These are phyloP conservation scores for Arthrobotrys sphaeroides DNA, from an alignment of 2,329 filamentous ascomycete genomes.

Conservation along the genomic window DNA sequence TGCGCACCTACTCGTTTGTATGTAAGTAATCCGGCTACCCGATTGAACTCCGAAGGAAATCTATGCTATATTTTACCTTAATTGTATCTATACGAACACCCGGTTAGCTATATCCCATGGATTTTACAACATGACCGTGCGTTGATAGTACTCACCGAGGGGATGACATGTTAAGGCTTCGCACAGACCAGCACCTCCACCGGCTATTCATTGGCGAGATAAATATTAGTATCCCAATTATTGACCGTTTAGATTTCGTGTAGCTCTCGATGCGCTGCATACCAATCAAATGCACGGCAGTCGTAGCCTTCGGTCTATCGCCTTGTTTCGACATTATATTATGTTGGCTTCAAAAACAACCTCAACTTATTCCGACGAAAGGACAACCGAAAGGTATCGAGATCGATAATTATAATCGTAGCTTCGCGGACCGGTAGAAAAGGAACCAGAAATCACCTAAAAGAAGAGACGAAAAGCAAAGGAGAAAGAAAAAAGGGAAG, in stretches of 20 bases:
- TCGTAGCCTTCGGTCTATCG: slow-evolving; percentile 54
- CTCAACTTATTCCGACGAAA: too few species aligned
- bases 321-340: slow-evolving; percentile 51
- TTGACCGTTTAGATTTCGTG: slow-evolving; percentile 11
- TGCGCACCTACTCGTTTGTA: slow-evolving; percentile 82
- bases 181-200: slow-evolving; percentile 98
- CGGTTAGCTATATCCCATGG: slow-evolving; percentile 20
- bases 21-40: slow-evolving; percentile 72
- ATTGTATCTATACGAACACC: slow-evolving; percentile 54
- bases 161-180: slow-evolving; percentile 96
- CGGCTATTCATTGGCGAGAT: slow-evolving; percentile 69
- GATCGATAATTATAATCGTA: too few species aligned
- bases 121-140: slow-evolving; percentile 24
- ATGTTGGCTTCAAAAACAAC: slow-evolving; percentile 1
- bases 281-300: slow-evolving; percentile 53
- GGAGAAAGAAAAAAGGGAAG: not conserved
- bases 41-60: not conserved
- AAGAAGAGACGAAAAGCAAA: slow-evolving; percentile 7
- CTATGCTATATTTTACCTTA: slow-evolving; percentile 46
- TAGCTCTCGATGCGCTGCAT: not conserved
- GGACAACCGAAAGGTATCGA: too few species aligned
- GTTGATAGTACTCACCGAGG: slow-evolving; percentile 70
- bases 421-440: slow-evolving; percentile 8
- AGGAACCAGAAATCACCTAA: not conserved
- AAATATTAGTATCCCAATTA: slow-evolving; percentile 53